These are phyloP conservation scores for Urostyla sp. DNA, from an alignment of 73 alveolate species.

Conservation along the genomic window DNA sequence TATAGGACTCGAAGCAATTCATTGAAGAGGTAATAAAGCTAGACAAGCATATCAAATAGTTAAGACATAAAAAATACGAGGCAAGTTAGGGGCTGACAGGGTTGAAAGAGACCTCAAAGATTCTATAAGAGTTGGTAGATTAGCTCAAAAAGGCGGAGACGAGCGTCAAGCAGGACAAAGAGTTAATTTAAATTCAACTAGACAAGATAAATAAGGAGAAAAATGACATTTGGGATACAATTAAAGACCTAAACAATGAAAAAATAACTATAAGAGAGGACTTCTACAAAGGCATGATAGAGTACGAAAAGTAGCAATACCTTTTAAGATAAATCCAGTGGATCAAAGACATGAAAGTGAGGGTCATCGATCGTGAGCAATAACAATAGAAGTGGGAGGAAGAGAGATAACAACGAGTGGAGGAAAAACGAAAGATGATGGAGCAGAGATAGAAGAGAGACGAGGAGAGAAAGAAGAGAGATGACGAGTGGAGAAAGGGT, in stretches of 20 bases:
- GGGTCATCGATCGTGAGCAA: conserved; percentile 31
- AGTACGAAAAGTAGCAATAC: conserved; percentile 40
- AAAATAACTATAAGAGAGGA: conserved; percentile 33
- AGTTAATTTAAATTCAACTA: not conserved
- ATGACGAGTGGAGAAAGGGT: conserved; percentile 35
- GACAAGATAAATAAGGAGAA: conserved; percentile 31
- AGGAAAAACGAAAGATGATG: conserved; percentile 37
- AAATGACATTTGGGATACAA: not conserved
- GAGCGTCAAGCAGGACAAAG: not conserved
- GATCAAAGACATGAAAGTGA: not conserved
- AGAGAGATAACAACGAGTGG: conserved; percentile 9
- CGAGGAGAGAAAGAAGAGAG: conserved; percentile 36
- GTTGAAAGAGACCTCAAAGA: not conserved
- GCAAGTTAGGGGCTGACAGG: conserved; percentile 27
- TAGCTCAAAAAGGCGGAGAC: conserved; percentile 18
- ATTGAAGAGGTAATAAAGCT: conserved; percentile 23
- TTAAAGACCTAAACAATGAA: not conserved
- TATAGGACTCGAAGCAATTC: conserved; percentile 34
- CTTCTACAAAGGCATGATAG: conserved; percentile 42
- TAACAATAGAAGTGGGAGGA: conserved; percentile 38
- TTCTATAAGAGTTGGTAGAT: not conserved
- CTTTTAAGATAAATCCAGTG: conserved; percentile 29
- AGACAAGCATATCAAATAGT: not conserved
- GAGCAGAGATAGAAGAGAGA: conserved; percentile 23
- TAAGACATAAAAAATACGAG: not conserved